Evolutionary conservation across 768 basidiomycete species (phyloP).

Genomic region (Kondoa malvinella): DNA sequence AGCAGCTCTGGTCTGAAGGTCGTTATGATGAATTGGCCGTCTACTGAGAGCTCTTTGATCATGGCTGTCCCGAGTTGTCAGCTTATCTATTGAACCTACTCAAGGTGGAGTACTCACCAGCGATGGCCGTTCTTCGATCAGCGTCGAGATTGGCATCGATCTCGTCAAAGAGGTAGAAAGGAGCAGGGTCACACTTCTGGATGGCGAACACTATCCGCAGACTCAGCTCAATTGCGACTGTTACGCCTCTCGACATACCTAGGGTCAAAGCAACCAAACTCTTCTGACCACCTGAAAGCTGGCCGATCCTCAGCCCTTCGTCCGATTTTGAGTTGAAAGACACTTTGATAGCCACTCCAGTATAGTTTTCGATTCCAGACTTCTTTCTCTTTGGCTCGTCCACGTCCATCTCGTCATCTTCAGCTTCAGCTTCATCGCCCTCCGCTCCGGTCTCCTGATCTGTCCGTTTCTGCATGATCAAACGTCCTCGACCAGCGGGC

Average conservation of each 20-base stretch:
- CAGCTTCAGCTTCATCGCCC: constrained; percentile 5
- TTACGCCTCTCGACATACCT: constrained; percentile 37
- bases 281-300: constrained; percentile 93
- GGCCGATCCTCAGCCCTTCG: constrained; percentile 89
- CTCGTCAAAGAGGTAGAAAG: constrained; percentile 99
- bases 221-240: not conserved
- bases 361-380: constrained; percentile 67
- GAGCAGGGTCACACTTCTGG: constrained; percentile 97
- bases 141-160: constrained; percentile 97
- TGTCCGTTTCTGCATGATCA: constrained; percentile 82
- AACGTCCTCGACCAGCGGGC: constrained; percentile 70
- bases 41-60: constrained; percentile 75
- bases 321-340: constrained; percentile 98
- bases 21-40: constrained; percentile 92
- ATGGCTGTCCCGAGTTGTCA: constrained; percentile 44
- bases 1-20: constrained; percentile 98
- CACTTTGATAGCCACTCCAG: constrained; percentile 91
- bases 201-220: constrained; percentile 92
- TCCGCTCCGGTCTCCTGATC: constrained; percentile 46
- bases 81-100: not conserved
- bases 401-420: constrained; percentile 39
- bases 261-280: constrained; percentile 88
- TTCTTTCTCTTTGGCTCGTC: constrained; percentile 33
- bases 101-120: constrained; percentile 44
- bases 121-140: constrained; percentile 91